These are phyloP conservation scores for Leccinum subrobustum DNA, from an alignment of 1,284 basidiomycete species.

Conservation along the genomic window DNA sequence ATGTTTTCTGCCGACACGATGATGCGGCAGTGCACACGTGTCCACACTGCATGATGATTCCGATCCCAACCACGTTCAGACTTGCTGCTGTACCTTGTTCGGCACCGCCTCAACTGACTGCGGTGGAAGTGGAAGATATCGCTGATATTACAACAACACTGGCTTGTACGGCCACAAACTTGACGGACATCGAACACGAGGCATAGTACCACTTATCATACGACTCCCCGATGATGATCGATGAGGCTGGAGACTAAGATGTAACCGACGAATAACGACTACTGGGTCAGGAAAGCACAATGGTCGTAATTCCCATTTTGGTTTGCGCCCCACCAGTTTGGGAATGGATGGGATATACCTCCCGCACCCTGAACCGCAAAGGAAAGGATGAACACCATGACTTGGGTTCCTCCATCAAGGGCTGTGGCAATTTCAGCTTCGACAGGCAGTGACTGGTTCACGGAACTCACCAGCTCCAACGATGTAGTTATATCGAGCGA, in stretches of 20 bases:
- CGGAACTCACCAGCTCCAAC: slow-evolving; percentile 39
- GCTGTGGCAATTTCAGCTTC: slow-evolving; percentile 30
- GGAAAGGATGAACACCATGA: slow-evolving; percentile 69
- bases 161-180: background rate
- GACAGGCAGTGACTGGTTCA: background rate
- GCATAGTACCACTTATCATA: background rate
- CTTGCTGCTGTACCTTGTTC: background rate
- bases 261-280: background rate
- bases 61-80: too few relatives aligned
- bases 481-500: slow-evolving; percentile 48
- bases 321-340: slow-evolving; percentile 55
- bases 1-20: background rate
- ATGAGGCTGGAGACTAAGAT: background rate
- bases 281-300: slow-evolving; percentile 22
- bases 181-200: background rate
- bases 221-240: background rate
- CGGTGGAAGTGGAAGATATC: slow-evolving; percentile 1
- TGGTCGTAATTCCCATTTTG: slow-evolving; percentile 37
- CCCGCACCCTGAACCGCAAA: slow-evolving; percentile 74
- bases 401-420: slow-evolving; percentile 61
- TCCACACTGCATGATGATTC: background rate
- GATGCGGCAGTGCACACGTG: too few relatives aligned
- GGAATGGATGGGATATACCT: slow-evolving; percentile 57
- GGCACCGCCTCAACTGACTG: slow-evolving; percentile 6
- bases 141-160: slow-evolving; percentile 7